Evolutionary conservation across 805 yeast genomes (phyloP).

Genomic region (Teunomyces atbi): DNA sequence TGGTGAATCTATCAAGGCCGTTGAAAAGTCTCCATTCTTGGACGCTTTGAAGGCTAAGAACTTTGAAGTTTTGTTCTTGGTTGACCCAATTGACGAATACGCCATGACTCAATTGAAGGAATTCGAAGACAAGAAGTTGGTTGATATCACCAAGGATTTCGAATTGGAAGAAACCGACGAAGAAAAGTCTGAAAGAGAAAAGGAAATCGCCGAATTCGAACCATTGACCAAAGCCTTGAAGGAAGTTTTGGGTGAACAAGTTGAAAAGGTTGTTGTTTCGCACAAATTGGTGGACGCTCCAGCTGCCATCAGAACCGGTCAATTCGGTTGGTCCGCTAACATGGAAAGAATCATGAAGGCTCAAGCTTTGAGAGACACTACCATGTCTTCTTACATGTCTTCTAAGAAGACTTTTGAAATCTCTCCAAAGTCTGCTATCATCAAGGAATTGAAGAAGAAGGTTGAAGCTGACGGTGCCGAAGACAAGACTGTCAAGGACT

Average conservation of each 20-base stretch:
- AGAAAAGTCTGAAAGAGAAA: conserved; percentile 93
- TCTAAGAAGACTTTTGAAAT: conserved; percentile 99
- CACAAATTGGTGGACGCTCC: conserved; percentile 97
- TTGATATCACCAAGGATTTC: conserved; percentile 98
- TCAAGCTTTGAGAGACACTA: conserved; percentile 97
- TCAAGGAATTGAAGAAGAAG: conserved; percentile 92
- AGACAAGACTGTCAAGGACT: conserved; percentile 97
- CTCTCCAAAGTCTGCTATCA: conserved; percentile 94
- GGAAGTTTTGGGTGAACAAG: conserved; percentile 97
- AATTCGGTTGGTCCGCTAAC: conserved; percentile 99
- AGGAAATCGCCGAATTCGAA: conserved; percentile 89
- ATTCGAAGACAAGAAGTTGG: conserved; percentile 98
- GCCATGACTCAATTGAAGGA: conserved; percentile 99
- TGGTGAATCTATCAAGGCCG: conserved; percentile 97
- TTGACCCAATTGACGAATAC: conserved; percentile 99
- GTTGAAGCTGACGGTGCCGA: conserved; percentile 97
- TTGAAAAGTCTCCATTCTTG: conserved; percentile 98
- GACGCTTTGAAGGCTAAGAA: conserved; percentile 98
- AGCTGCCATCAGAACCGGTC: conserved; percentile 99
- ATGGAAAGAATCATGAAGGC: conserved; percentile 99
- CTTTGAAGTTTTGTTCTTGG: conserved; percentile 96
- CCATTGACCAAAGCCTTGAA: conserved; percentile 92
- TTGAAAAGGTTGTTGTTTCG: conserved; percentile 98
- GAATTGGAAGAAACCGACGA: conserved; percentile 98
- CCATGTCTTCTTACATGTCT: conserved; percentile 99